Percentiles rank a stretch among this genome's conserved stretches.
phyloP scores from a whole-genome alignment of 1,284 basidiomycete genomes.

The Xanthoconium separans region DNA sequence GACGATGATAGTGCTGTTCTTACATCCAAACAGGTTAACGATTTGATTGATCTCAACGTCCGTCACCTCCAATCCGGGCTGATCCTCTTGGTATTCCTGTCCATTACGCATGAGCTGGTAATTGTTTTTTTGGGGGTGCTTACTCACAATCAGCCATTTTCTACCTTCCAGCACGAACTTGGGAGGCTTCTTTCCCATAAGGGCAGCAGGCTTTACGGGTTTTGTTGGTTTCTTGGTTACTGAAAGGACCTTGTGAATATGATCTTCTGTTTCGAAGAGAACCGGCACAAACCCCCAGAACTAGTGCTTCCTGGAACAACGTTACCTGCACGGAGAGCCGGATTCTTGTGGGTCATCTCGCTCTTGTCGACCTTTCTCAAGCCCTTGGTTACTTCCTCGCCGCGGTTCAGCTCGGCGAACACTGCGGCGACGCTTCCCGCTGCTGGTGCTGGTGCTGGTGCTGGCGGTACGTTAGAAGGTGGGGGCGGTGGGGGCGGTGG shows the following conservation, averaged over 20 bases:
- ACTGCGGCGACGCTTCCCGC: slow-evolving; percentile 77
- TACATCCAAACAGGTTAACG: slow-evolving; percentile 91
- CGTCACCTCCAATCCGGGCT: slow-evolving; percentile 72
- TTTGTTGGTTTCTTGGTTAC: slow-evolving; percentile 67
- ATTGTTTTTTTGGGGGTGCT: background rate
- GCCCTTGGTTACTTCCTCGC: slow-evolving; percentile 87
- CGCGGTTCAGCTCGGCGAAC: slow-evolving; percentile 92
- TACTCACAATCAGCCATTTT: slow-evolving; percentile 91
- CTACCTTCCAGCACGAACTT: slow-evolving; percentile 90
- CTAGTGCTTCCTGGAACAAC: slow-evolving; percentile 56
- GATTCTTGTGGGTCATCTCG: slow-evolving; percentile 99
- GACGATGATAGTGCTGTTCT: slow-evolving; percentile 83
- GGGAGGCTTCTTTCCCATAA: slow-evolving; percentile 89
- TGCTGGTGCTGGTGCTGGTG: slow-evolving; percentile 40
- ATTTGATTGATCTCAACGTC: slow-evolving; percentile 82
- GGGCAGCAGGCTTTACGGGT: slow-evolving; percentile 78
- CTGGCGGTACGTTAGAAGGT: slow-evolving; percentile 43
- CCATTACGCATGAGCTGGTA: slow-evolving; percentile 3
- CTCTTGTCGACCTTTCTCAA: slow-evolving; percentile 94
- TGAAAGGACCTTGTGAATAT: slow-evolving; percentile 8
- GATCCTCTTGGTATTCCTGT: slow-evolving; percentile 93
- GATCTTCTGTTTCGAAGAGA: background rate
- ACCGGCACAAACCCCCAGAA: slow-evolving; percentile 33
- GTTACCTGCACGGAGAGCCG: slow-evolving; percentile 69
- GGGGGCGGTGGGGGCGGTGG: slow-evolving; percentile 52